Evolutionary conservation across 176 grass and related monocot genomes (phyloP), one percentile per base, ranked within the genome.

Genomic region (Aegilops bicornis): DNA sequence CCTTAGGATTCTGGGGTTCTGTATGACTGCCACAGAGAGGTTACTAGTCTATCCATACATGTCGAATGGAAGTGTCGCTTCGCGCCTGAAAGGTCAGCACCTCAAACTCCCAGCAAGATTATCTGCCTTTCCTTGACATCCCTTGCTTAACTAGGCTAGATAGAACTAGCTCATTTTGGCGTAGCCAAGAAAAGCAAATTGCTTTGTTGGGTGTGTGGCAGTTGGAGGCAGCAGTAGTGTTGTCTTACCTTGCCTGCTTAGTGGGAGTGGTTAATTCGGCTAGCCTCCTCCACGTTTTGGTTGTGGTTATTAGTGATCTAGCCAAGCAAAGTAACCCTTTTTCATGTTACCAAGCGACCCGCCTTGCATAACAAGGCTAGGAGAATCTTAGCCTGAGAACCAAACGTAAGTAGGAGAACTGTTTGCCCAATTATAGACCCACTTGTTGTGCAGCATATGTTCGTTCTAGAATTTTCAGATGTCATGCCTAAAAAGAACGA

Each of bases 41-140:
- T 77, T 99, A 17, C 94, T 99, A 22, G 92, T 99, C 10, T 97
- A 99, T 78, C 94, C 94, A 32, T 97, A 88, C 89, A 99, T 97
- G 97, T 94, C 94, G 17, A 99, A 99, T 86, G 97, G 97, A 87
- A 99, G 97, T 7, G 97, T 99, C 13, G 97, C 92, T 35, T 99
- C 90, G 1, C 90, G 92, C 48, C 87, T 99, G 29, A 99, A 99
- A 93, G 92, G 97, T 99, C 88, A 89, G 68, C 20, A 32, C 32
- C 60, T 83, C 19, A 82, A 86, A 43, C 23, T 83, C 79, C 67
- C 68, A 76, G 7, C 56, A 59, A 59, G 19, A 59, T 59, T 59
- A 10, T 54, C 40, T 43, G 82, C 64, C 33, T n/a, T 54, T 54
- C 24, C 31, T 78, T 39, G 54, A 52, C 77, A 64, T 48, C 13